phyloP scores from a whole-genome alignment of 768 basidiomycete species.

The Tulasnella sp. region DNA sequence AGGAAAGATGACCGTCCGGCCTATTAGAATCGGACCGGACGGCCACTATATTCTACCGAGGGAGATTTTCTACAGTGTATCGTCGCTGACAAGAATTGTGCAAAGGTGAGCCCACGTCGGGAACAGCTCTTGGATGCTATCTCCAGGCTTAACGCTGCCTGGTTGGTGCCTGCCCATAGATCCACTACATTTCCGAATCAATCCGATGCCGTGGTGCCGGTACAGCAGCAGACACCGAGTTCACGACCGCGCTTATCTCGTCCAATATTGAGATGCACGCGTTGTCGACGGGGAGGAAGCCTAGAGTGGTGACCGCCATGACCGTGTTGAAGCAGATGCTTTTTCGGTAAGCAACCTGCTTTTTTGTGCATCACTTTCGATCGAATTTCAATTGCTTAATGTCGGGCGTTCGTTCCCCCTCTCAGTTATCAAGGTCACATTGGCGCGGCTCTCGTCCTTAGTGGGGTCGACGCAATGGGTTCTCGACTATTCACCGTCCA shows the following conservation, averaged over 20 bases:
- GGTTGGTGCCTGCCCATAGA: slow-evolving; percentile 41
- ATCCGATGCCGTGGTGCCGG: slow-evolving; percentile 98
- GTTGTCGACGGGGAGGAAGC: slow-evolving; percentile 82
- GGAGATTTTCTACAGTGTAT: too few species aligned
- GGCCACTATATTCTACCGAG: too few species aligned
- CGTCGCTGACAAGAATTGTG: slow-evolving; percentile 99
- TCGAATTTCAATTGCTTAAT: neutral
- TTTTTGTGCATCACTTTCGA: neutral
- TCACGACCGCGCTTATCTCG: slow-evolving; percentile 87
- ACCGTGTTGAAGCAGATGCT: slow-evolving; percentile 97
- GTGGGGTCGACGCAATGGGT: slow-evolving; percentile 88
- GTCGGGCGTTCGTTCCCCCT: neutral
- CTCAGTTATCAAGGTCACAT: slow-evolving; percentile 87
- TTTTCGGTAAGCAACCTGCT: slow-evolving; percentile 54
- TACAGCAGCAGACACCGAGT: slow-evolving; percentile 96
- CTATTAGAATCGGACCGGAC: too few species aligned
- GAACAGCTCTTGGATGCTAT: neutral
- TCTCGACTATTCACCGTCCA: slow-evolving; percentile 92
- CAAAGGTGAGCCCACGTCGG: slow-evolving; percentile 62
- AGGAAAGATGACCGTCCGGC: too few species aligned
- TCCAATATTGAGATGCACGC: slow-evolving; percentile 93
- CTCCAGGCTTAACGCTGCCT: too few species aligned
- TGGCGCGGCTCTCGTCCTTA: slow-evolving; percentile 92
- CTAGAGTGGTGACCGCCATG: slow-evolving; percentile 95
- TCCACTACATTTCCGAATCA: slow-evolving; percentile 91